Conservation (phyloP, 306 rosid species). For the Malus domestica region ASM211411v1 NC_041801.1:56501-57000, state of each 20-base stretch:
- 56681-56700: too few species aligned
- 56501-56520: too few species aligned
- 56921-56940: constrained; percentile 24
- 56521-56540: too few species aligned
- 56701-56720: too few species aligned
- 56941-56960: constrained; percentile 11
- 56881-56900: neutral
- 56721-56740: neutral
- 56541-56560: too few species aligned
- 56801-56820: neutral
- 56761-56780: neutral
- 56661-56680: too few species aligned
- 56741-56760: too few species aligned
- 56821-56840: constrained; percentile 1
- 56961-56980: constrained; percentile 5
- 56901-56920: constrained; percentile 7
- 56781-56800: neutral
- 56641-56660: too few species aligned
- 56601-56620: too few species aligned
- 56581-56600: too few species aligned
- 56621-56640: too few species aligned
- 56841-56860: constrained; percentile 4
- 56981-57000: neutral
- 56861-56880: constrained; percentile 7
- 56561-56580: too few species aligned